Conservation (phyloP, 208 protist genomes). For the Naegleria lovaniensis region DNA sequence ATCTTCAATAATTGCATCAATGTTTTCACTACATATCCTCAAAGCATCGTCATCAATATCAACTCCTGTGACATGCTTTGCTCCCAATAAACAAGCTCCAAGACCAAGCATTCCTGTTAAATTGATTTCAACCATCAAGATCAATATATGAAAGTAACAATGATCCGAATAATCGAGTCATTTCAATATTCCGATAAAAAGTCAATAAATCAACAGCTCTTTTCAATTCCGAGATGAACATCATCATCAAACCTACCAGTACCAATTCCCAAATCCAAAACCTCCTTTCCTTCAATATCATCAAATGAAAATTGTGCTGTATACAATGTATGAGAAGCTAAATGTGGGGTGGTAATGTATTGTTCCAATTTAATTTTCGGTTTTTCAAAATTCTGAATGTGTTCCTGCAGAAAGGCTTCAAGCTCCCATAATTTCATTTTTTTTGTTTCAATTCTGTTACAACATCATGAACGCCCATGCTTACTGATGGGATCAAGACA, state of each 20-base stretch:
- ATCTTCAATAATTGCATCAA: neutral
- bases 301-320: neutral
- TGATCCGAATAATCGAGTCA: neutral
- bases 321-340: constrained; percentile 4
- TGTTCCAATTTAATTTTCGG: constrained; percentile 18
- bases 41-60: constrained; percentile 28
- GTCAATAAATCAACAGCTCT: too few species aligned
- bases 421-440: constrained; percentile 30
- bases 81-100: neutral
- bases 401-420: neutral
- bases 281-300: constrained; percentile 23
- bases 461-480: too few species aligned
- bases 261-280: constrained; percentile 15
- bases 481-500: too few species aligned
- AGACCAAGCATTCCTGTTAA: constrained; percentile 12
- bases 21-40: neutral
- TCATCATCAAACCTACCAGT: neutral
- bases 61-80: constrained; percentile 1
- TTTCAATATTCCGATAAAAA: too few species aligned
- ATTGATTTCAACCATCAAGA: neutral
- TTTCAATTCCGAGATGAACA: neutral
- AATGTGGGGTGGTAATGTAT: constrained; percentile 20
- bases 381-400: neutral
- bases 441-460: neutral
- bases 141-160: neutral